Percentiles rank a stretch among this genome's conserved stretches.
phyloP scores from a whole-genome alignment of 23 red algal genomes.

The Gracilaria caudata region DNA sequence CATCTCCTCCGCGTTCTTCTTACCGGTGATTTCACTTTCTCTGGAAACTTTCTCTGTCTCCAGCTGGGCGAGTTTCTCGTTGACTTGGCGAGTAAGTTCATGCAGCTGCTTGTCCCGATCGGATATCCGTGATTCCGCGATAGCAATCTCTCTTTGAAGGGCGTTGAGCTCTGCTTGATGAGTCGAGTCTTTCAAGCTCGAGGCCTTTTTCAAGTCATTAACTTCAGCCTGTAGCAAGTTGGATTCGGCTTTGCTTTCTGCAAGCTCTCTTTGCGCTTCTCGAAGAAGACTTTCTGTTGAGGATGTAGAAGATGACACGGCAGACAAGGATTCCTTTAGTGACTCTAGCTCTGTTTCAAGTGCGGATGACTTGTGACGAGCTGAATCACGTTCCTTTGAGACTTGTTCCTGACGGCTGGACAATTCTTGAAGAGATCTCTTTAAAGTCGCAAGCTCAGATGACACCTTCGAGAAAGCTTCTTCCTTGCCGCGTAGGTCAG shows the following conservation, averaged over 20 bases:
- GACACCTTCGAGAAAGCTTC: background rate
- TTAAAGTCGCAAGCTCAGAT: conserved; percentile 2
- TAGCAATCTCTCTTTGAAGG: conserved; percentile 14
- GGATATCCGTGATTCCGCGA: background rate
- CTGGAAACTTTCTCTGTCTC: conserved; percentile 20
- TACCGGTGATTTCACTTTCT: conserved; percentile 1
- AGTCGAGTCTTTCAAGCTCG: background rate
- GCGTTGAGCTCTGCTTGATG: conserved; percentile 10
- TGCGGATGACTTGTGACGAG: conserved; percentile 21
- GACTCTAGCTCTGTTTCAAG: conserved; percentile 30
- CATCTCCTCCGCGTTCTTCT: conserved; percentile 12
- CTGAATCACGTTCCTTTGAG: conserved; percentile 26
- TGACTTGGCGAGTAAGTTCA: background rate
- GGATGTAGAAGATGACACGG: conserved; percentile 22
- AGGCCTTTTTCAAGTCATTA: conserved; percentile 36
- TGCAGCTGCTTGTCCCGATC: conserved; percentile 21
- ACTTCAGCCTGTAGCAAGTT: conserved; percentile 1
- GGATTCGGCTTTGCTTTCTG: conserved; percentile 1
- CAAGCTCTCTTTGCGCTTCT: conserved; percentile 31
- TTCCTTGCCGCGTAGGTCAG: conserved; percentile 27
- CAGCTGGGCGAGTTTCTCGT: conserved; percentile 2
- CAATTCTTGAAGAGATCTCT: background rate
- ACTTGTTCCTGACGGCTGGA: background rate
- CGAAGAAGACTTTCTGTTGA: conserved; percentile 29
- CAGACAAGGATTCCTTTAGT: conserved; percentile 30